phyloP scores from a whole-genome alignment of 108 stramenopile species.

The Pinguiococcus pyrenoidosus region DNA sequence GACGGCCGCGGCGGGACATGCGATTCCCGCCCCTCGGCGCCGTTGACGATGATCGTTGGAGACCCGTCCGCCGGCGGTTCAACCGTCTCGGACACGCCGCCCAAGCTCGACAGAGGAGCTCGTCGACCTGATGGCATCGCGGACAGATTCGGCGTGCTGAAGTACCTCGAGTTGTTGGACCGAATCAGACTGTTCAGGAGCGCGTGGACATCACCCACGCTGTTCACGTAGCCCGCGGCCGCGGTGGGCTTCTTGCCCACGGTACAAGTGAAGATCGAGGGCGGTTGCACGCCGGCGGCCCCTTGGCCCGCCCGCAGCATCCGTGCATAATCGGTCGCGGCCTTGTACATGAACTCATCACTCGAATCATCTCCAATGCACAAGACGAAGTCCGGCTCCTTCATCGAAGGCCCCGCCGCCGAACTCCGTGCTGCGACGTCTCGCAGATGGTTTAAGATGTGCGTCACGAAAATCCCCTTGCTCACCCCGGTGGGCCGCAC shows the following conservation, averaged over 20 bases:
- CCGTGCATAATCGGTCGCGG: constrained; percentile 45
- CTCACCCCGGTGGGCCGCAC: constrained; percentile 48
- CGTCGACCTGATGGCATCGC: no score
- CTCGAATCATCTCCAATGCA: constrained; percentile 42
- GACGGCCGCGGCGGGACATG: no score
- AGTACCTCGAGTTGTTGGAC: no score
- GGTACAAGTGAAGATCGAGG: constrained; percentile 59
- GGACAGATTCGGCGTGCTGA: no score
- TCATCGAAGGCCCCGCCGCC: neutral
- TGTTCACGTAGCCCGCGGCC: constrained; percentile 82
- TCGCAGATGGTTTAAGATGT: constrained; percentile 20
- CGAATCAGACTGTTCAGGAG: no score
- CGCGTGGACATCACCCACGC: constrained; percentile 75
- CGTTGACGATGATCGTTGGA: no score
- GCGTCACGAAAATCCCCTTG: constrained; percentile 41
- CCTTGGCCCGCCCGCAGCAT: constrained; percentile 40
- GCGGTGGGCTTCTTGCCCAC: constrained; percentile 93
- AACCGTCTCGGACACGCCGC: no score
- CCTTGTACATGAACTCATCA: constrained; percentile 57
- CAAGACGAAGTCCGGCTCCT: constrained; percentile 31
- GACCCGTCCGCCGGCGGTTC: no score
- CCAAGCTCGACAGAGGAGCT: no score
- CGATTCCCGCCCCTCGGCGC: no score
- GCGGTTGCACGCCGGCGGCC: constrained; percentile 4
- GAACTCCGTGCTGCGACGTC: neutral